Evolutionary conservation across 1,284 basidiomycete genomes (phyloP), one percentile per base, ranked within the genome.

Genomic region (Sparassis latifolia): DNA sequence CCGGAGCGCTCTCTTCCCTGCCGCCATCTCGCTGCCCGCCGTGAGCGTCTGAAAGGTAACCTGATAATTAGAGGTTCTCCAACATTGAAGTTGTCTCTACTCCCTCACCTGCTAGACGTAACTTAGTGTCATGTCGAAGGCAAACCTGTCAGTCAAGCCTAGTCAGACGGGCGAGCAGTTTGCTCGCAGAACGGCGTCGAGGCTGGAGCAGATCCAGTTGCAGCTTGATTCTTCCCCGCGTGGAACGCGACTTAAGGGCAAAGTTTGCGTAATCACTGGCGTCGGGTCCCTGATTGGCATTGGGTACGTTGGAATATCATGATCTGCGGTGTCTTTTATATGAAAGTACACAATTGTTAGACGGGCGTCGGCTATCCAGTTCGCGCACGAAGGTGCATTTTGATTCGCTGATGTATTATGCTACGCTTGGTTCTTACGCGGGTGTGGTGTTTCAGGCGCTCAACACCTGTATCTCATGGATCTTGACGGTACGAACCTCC

Each of bases 211-310:
- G 58, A 83, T 94, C 51, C 83, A 84, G 62, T 74, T 78, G 0
- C 92, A 94, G 55, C 74, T 94, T 29, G 67, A 76, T 47, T 71
- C 66, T 20, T 61, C 78, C 33, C 76, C 83, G 33, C 76, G 85
- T 37, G 71, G 74, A 40, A 72, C 69, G 20, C 78, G 82, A 56
- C 75, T 96, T 57, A 76, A 77, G 60, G 83, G 77, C 56, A 96
- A 94, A 68, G 90, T 95, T n/a, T 91, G 87, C 62, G 79, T 97
- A 56, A 80, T 97, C 56, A 97, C 94, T 0, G 94, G 94, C 10
- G 89, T 86, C 30, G 85, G 86, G 30, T 92, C 89, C 20, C 62
- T 87, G 56, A 84, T 84, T 62, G 92, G 92, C 30, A 94, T 95
- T 56, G 91, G 91, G 89, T 89, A 10, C n/a, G 52, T 49, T 20